Base-by-base conservation (phyloP, 768 basidiomycete species). In the Cyclocybe aegerita region DNA sequence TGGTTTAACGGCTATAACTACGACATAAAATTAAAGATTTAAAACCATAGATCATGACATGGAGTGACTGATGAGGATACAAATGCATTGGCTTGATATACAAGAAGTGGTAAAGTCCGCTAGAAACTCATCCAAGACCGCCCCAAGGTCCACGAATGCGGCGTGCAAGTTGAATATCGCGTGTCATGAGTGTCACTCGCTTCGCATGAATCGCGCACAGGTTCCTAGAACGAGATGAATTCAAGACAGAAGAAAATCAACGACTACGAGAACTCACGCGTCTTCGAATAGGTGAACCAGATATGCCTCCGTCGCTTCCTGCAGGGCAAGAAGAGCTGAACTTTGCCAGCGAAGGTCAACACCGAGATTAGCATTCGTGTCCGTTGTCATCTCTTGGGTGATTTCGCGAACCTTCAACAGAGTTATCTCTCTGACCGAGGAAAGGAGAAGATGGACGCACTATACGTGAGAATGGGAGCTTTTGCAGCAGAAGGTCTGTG, bases 241-340 rank as follows among this genome's bases (percentile, higher is more conserved):
- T 40, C 39, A 47, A 5, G 7, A 39, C 48, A 50, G 32, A 51
- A 53, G 12, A 33, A 43, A 38, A 16, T 10, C 31, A 32, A 0
- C 37, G 12, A 14, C 17, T n/a, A 3, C 30, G 14, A 41, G 46
- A 31, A 90, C 94, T 75, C 68, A 98, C 92, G 96, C 93, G 70
- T 99, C 97, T 70, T 99, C 97, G 56, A 99, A 98, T 39, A 98
- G 71, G 71, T 98, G 95, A 14, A 99, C 92, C 12, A 98, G 76
- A 61, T 82, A 97, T 10, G 94, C 93, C 67, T 97, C 94, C 16
- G 94, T 93, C 9, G 97, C 97, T 69, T 99, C 97, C 62, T 99
- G 97, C 54, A 99, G 68, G 1, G 97, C 97, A 61, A 94, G 65
- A 49, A 99, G 77, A 4, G 97, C 97, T 4, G 93, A 92, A 55